Percentiles rank a stretch among this genome's conserved stretches.
Conservation (phyloP, 371 early-diverging fungal genomes). For the Choanephora cucurbitarum region DNA sequence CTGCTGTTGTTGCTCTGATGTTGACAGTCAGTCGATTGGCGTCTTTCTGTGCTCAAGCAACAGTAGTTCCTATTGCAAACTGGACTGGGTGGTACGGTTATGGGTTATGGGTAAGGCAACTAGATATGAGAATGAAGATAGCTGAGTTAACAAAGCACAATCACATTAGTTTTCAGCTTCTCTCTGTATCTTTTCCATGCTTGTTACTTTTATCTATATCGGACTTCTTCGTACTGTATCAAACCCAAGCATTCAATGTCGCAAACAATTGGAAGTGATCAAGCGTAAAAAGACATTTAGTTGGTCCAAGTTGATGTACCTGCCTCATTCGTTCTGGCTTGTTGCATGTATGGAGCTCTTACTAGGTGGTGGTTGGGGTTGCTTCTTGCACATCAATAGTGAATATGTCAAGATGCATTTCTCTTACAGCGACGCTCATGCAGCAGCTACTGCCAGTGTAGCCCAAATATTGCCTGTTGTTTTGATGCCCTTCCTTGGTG, state of each 20-base stretch:
- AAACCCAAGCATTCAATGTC: conserved; percentile 17
- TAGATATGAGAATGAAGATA: conserved; percentile 54
- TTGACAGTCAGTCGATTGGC: conserved; percentile 69
- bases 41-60: conserved; percentile 69
- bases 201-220: conserved; percentile 65
- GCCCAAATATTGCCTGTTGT: conserved; percentile 73
- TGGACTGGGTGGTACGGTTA: conserved; percentile 71
- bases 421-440: conserved; percentile 49
- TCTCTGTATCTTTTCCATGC: conserved; percentile 62
- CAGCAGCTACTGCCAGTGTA: conserved; percentile 69
- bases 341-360: conserved; percentile 62
- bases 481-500: conserved; percentile 67
- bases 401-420: conserved; percentile 69
- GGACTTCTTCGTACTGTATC: conserved; percentile 38
- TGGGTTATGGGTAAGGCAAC: conserved; percentile 65
- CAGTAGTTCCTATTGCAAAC: conserved; percentile 64
- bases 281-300: conserved; percentile 63
- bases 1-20: conserved; percentile 66
- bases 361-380: conserved; percentile 74
- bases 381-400: conserved; percentile 73
- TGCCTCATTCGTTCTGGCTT: conserved; percentile 71
- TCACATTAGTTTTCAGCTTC: conserved; percentile 52
- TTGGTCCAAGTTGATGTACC: conserved; percentile 53
- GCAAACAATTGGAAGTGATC: conserved; percentile 44
- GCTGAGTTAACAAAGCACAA: conserved; percentile 12